Evolutionary conservation across 768 basidiomycete species (phyloP).

Genomic region (Hydnomerulius pinastri): DNA sequence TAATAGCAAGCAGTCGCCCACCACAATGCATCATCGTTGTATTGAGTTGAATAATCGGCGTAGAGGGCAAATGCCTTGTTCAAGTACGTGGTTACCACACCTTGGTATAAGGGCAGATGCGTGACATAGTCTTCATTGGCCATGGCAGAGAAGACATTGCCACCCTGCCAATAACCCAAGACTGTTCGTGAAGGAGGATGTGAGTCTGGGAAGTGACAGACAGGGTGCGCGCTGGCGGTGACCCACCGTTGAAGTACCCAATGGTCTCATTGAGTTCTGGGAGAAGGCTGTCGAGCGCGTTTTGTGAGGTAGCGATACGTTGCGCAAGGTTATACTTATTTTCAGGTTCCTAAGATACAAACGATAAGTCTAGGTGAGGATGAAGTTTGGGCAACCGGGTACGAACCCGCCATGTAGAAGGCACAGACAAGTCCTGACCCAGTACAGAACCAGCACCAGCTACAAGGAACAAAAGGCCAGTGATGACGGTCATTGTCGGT

Average conservation of each 20-base stretch:
- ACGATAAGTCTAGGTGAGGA: not conserved
- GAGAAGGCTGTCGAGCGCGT: conserved; percentile 43
- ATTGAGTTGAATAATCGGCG: conserved; percentile 6
- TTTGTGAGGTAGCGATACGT: conserved; percentile 43
- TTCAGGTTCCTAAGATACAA: conserved; percentile 38
- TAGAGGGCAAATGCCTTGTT: conserved; percentile 10
- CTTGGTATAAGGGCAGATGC: conserved; percentile 4
- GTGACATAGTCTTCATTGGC: conserved; percentile 34
- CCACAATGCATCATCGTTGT: conserved; percentile 39
- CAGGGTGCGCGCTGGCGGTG: no score
- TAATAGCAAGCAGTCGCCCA: conserved; percentile 56
- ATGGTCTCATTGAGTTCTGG: conserved; percentile 38
- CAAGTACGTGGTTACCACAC: conserved; percentile 4
- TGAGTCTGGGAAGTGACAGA: not conserved
- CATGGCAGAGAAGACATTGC: conserved; percentile 53
- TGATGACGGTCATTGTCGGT: conserved; percentile 11
- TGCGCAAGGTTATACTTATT: conserved; percentile 39
- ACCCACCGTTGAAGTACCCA: conserved; percentile 47
- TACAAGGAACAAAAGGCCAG: conserved; percentile 1
- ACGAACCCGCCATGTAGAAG: conserved; percentile 46
- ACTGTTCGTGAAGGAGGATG: conserved; percentile 30
- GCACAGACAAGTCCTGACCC: conserved; percentile 43
- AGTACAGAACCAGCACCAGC: conserved; percentile 18
- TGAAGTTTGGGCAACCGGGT: conserved; percentile 6
- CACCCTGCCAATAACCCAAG: conserved; percentile 56